Evolutionary conservation across 208 protist species (phyloP).

Genomic region (Leishmania martiniquensis): DNA sequence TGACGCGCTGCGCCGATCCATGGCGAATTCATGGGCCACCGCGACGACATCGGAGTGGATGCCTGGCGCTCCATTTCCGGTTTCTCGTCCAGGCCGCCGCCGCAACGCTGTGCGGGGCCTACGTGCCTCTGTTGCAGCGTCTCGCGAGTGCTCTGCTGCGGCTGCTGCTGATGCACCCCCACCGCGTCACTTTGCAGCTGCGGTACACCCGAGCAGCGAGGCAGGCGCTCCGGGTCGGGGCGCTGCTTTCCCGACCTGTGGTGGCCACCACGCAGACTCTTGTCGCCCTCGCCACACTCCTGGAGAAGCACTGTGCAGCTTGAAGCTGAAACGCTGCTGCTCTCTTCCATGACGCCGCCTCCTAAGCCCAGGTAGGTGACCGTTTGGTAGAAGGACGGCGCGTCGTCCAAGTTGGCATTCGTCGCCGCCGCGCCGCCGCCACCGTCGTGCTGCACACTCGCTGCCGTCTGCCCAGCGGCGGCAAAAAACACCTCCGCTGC

Average conservation of each 20-base stretch:
- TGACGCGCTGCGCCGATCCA: conserved; percentile 8
- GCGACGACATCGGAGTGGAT: conserved; percentile 9
- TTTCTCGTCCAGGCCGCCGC: not conserved
- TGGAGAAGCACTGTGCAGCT: not conserved
- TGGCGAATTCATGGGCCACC: conserved; percentile 4
- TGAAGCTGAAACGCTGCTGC: not conserved
- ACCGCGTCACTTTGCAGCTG: not conserved
- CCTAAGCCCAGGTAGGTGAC: conserved; percentile 13
- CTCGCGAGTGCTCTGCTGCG: too few relatives aligned
- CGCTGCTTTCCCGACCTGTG: not conserved
- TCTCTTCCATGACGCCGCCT: not conserved
- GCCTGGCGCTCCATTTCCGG: conserved; percentile 14
- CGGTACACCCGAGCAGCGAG: not conserved
- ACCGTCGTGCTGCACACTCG: not conserved
- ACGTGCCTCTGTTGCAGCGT: too few relatives aligned
- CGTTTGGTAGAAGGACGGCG: conserved; percentile 23
- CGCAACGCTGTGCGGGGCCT: not conserved
- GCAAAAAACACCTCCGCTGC: not conserved
- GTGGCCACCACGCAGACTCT: not conserved
- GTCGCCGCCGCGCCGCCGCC: not conserved
- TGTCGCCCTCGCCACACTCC: not conserved
- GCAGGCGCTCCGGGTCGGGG: not conserved
- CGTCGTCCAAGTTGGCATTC: not conserved
- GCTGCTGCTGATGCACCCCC: conserved; percentile 1
- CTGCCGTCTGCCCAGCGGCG: not conserved